Evolutionary conservation across 2,329 filamentous ascomycete genomes (phyloP).

Genomic region (Aspergillus arachidicola): DNA sequence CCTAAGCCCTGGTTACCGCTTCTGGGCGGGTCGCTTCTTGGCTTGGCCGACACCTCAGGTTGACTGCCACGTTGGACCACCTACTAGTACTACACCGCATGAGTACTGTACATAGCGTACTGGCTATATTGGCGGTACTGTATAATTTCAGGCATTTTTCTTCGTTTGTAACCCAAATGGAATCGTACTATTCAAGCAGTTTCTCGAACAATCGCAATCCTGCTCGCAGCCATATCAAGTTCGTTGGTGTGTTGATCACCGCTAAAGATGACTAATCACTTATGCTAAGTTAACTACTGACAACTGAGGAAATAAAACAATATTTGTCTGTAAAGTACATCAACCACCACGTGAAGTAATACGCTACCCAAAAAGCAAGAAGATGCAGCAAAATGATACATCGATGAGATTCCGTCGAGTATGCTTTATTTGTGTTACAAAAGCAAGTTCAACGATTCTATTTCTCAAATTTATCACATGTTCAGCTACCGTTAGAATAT

Average conservation of each 20-base stretch:
- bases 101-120: background rate
- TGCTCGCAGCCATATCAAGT: background rate
- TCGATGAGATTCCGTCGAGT: background rate
- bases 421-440: background rate
- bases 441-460: background rate
- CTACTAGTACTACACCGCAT: background rate
- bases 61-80: background rate
- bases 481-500: background rate
- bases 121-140: background rate
- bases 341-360: background rate
- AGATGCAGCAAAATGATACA: background rate
- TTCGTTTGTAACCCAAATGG: background rate
- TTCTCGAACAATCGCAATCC: background rate
- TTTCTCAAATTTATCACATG: background rate
- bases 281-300: background rate
- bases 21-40: constrained; percentile 16
- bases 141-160: background rate
- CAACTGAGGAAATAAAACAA: background rate
- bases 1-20: constrained; percentile 39
- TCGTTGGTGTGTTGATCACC: background rate
- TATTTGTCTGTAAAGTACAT: background rate
- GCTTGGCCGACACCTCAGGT: constrained; percentile 12
- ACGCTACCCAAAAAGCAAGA: background rate
- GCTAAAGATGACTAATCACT: background rate
- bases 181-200: background rate